Percentiles rank a stretch among this genome's conserved stretches.
These are phyloP conservation scores for Coriaria nepalensis DNA, from an alignment of 306 rosid genomes.

Conservation along the genomic window DNA sequence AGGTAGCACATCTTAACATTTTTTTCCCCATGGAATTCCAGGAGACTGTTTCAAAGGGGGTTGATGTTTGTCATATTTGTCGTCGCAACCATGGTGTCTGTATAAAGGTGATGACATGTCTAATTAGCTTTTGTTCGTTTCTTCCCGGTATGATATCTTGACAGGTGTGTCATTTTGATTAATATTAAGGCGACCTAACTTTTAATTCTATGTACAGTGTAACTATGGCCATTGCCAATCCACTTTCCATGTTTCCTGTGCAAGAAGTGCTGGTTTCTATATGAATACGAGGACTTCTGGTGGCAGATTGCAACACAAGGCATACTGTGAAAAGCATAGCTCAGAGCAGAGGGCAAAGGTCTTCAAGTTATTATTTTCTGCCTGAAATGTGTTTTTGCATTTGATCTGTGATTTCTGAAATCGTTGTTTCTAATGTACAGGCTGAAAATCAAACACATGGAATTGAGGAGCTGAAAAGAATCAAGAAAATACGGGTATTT, in stretches of 20 bases:
- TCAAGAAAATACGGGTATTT: constrained; percentile 75
- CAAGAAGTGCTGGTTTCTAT: constrained; percentile 74
- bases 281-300: constrained; percentile 51
- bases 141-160: constrained; percentile 1
- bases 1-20: not conserved
- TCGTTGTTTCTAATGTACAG: constrained; percentile 24
- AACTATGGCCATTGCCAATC: constrained; percentile 83
- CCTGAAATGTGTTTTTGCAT: not conserved
- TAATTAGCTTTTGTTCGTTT: constrained; percentile 1
- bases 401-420: not conserved
- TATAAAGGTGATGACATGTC: constrained; percentile 45
- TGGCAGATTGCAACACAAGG: constrained; percentile 85
- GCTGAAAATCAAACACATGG: constrained; percentile 87
- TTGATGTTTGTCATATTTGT: constrained; percentile 60
- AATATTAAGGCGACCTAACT: constrained; percentile 8
- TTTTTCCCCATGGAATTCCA: constrained; percentile 25
- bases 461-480: constrained; percentile 66
- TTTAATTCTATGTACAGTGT: constrained; percentile 50
- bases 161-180: constrained; percentile 2
- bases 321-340: constrained; percentile 91
- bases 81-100: constrained; percentile 65
- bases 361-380: not conserved
- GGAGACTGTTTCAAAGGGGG: constrained; percentile 52
- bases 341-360: constrained; percentile 90
- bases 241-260: constrained; percentile 80